phyloP scores from a whole-genome alignment of 495 filamentous ascomycete genomes.

The Hypoxylon fuscum region DNA sequence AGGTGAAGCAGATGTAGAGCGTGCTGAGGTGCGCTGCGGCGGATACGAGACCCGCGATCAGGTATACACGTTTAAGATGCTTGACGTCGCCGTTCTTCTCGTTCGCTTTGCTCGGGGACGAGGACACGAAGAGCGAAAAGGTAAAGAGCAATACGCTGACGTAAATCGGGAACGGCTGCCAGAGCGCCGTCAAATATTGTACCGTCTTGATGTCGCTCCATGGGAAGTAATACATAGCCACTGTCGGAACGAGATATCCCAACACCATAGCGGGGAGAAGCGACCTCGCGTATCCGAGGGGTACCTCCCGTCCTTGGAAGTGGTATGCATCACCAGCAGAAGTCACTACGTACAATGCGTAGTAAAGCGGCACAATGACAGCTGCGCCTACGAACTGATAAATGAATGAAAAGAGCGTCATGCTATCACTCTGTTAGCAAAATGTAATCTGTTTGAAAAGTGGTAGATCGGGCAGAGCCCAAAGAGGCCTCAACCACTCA shows the following conservation, averaged over 20 bases:
- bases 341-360: constrained; percentile 41
- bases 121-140: constrained; percentile 16
- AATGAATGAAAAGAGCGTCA: constrained; percentile 40
- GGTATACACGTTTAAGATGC: constrained; percentile 40
- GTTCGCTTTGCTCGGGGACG: background rate
- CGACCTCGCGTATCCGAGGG: constrained; percentile 37
- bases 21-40: constrained; percentile 25
- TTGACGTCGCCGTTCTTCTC: constrained; percentile 32
- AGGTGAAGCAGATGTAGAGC: constrained; percentile 30
- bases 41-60: constrained; percentile 25
- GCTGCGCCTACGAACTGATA: constrained; percentile 49
- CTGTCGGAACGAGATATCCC: constrained; percentile 46
- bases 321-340: constrained; percentile 36
- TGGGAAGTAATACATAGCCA: constrained; percentile 45
- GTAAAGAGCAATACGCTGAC: constrained; percentile 37
- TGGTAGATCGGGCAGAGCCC: background rate
- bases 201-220: constrained; percentile 29
- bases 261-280: constrained; percentile 47
- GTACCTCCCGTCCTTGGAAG: constrained; percentile 43
- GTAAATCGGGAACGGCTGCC: constrained; percentile 50
- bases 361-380: constrained; percentile 51
- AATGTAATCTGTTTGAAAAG: too few relatives aligned
- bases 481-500: constrained; percentile 26
- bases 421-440: constrained; percentile 7
- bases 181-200: constrained; percentile 46